Base-by-base conservation (phyloP, 371 early-diverging fungal species). In the Mortierella sp. region DNA sequence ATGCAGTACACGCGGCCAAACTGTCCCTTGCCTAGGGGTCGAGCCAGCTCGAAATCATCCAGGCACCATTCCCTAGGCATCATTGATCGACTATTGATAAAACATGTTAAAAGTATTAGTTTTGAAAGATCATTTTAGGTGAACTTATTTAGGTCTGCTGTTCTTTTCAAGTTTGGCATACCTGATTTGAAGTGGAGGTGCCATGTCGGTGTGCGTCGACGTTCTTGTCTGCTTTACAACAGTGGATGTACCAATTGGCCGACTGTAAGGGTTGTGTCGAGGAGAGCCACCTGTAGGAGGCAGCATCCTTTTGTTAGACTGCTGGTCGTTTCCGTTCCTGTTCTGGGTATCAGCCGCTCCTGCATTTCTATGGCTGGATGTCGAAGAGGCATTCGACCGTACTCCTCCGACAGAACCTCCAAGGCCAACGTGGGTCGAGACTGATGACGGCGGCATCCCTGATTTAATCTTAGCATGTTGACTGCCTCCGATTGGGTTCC, bases 1-100 rank as follows among this genome's bases (percentile, higher is more conserved):
- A 99, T 99, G 28, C 99, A 90, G 89, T 98, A 99, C 0, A 99
- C 99, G 47, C 97, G 94, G 2, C 99, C 99, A 91, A 99, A 99
- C 80, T 98, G 97, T 11, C 99, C 99, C 84, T 95, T 94, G 38
- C 99, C 99, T 9, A 99, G 89, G 0, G 96, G 90, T 60, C 93
- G 91, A 16, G 99, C 99, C 72, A 99, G 94, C 80, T 99, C 99
- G 93, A 99, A 99, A 89, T 99, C 99, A 19, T 95, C 88, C 63
- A 99, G 84, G 14, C 94, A 91, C 98, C 98, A 99, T 76, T 74
- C 78, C 28, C 74, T 70, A 24, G 80, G 73, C 42, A 71, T 50
- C 28, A 82, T 14, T 9, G 71, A 34, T 21, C 80, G 82, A 28
- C 86, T 86, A 77, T 60, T n/a, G 2, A 21, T 48, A 60, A 44